Conservation (phyloP, 148 eudicot species). For the Camellia lanceoleosa region DNA sequence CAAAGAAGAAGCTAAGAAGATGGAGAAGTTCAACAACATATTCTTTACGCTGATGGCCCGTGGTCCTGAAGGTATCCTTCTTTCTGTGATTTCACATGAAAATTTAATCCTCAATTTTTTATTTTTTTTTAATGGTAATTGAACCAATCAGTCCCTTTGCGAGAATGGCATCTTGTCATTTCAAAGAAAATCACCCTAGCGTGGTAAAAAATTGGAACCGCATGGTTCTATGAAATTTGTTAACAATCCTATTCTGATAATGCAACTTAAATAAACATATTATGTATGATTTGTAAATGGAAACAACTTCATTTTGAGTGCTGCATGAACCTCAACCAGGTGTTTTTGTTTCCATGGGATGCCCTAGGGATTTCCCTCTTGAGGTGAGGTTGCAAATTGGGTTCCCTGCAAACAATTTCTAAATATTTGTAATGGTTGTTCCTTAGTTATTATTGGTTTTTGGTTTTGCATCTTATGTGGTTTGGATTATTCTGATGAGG, state of each 20-base stretch:
- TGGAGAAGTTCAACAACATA: slow-evolving; percentile 91
- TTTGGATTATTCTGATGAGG: not conserved
- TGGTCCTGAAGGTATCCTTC: slow-evolving; percentile 75
- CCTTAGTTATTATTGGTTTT: no score
- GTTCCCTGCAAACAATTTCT: no score
- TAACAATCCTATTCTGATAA: not conserved
- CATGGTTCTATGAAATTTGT: not conserved
- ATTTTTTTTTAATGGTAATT: not conserved
- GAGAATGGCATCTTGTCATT: not conserved
- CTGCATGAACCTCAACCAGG: no score
- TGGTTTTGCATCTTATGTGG: not conserved
- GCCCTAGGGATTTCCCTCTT: not conserved
- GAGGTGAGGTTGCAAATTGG: not conserved
- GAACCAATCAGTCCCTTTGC: not conserved
- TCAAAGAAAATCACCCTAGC: not conserved
- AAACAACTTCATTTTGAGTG: not conserved
- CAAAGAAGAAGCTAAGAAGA: no score
- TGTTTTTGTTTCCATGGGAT: not conserved
- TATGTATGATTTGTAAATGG: not conserved
- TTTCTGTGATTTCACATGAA: not conserved
- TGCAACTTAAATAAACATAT: not conserved
- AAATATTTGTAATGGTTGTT: no score
- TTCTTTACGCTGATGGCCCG: slow-evolving; percentile 88
- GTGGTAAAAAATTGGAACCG: not conserved
- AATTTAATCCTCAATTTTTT: slow-evolving; percentile 2